Percentiles rank a stretch among this genome's conserved stretches.
phyloP scores from a whole-genome alignment of 2,329 filamentous ascomycete species.

The Xylariales sp. region DNA sequence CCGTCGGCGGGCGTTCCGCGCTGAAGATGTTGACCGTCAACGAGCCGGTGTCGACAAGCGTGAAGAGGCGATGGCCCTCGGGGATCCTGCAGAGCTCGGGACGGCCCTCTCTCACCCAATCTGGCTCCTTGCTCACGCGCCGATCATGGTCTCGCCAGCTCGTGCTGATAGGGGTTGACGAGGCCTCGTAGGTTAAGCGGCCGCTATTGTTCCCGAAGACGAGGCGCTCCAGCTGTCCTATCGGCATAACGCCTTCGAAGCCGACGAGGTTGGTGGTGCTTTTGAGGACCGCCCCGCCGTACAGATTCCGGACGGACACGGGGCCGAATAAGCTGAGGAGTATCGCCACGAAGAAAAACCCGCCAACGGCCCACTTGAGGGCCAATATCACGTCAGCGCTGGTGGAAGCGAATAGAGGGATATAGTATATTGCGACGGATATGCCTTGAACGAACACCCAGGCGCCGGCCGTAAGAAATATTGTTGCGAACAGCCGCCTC shows the following conservation, averaged over 20 bases:
- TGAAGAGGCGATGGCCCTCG: slow-evolving; percentile 46
- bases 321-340: slow-evolving; percentile 39
- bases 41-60: slow-evolving; percentile 49
- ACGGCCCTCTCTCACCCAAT: slow-evolving; percentile 29
- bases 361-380: slow-evolving; percentile 27
- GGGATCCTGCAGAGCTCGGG: slow-evolving; percentile 29
- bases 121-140: slow-evolving; percentile 18
- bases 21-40: slow-evolving; percentile 49
- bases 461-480: slow-evolving; percentile 35
- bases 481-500: slow-evolving; percentile 21
- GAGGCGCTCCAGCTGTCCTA: slow-evolving; percentile 42
- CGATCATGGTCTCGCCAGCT: slow-evolving; percentile 38
- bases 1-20: neutral
- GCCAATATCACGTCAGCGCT: slow-evolving; percentile 1
- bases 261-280: slow-evolving; percentile 42
- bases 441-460: slow-evolving; percentile 38
- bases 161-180: slow-evolving; percentile 40
- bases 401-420: slow-evolving; percentile 24
- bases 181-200: slow-evolving; percentile 45
- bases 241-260: slow-evolving; percentile 45
- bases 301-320: slow-evolving; percentile 38
- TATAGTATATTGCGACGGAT: slow-evolving; percentile 31
- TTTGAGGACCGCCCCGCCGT: slow-evolving; percentile 42
- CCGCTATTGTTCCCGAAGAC: slow-evolving; percentile 44
- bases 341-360: slow-evolving; percentile 28